Conservation (phyloP, 139 green algal genomes). For the Chlorella sp. region DNA sequence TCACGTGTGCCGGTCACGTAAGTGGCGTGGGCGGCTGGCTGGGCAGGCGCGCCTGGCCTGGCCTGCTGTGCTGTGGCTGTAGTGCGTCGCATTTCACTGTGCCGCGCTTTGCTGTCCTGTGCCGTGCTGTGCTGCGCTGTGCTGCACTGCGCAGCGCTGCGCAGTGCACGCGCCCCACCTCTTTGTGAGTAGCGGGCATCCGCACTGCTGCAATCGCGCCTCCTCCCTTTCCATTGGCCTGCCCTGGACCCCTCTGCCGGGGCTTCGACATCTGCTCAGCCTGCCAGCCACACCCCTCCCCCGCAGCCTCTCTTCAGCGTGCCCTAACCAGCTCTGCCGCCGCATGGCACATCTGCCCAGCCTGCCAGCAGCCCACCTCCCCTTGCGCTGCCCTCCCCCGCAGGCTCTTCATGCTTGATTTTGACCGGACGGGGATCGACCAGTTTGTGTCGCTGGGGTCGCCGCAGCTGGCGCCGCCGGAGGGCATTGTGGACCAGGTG, state of each 20-base stretch:
- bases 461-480: conserved; percentile 60
- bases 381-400: background rate
- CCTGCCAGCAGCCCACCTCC: background rate
- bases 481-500: conserved; percentile 86
- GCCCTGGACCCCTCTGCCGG: no score
- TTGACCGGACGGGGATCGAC: conserved; percentile 64
- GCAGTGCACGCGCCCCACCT: no score
- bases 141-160: no score
- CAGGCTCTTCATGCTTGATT: conserved; percentile 79
- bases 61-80: background rate
- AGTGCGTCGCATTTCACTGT: no score
- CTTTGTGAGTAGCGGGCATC: no score
- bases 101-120: no score
- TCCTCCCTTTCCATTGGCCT: no score
- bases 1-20: conserved; percentile 36
- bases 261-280: background rate
- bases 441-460: conserved; percentile 86
- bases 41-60: conserved; percentile 37
- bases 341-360: background rate
- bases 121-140: background rate
- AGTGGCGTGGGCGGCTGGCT: conserved; percentile 88
- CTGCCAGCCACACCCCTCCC: background rate
- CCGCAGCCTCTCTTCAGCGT: conserved; percentile 46
- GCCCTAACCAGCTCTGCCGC: no score
- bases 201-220: no score